Evolutionary conservation across 2,329 filamentous ascomycete genomes (phyloP).

Genomic region (Phaeoacremonium minimum): DNA sequence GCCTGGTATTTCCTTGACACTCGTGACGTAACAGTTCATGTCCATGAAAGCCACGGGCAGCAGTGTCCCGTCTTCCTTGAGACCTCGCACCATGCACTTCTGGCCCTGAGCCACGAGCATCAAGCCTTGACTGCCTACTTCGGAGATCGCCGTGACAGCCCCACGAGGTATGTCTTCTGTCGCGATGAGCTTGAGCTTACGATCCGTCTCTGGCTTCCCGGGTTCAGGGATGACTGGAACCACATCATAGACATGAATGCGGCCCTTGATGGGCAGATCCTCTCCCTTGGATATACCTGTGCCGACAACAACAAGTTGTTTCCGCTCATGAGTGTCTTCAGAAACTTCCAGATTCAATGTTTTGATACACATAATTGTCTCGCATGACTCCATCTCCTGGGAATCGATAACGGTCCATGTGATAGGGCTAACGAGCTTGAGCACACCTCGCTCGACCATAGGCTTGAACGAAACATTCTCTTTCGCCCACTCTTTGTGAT

Average conservation of each 20-base stretch:
- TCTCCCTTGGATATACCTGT: slow-evolving; percentile 86
- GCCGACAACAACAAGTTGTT: slow-evolving; percentile 77
- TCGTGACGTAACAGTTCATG: slow-evolving; percentile 88
- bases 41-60: slow-evolving; percentile 96
- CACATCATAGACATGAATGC: slow-evolving; percentile 87
- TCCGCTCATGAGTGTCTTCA: slow-evolving; percentile 83
- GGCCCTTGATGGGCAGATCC: slow-evolving; percentile 79
- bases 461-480: slow-evolving; percentile 66
- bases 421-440: slow-evolving; percentile 75
- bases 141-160: slow-evolving; percentile 80
- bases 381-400: slow-evolving; percentile 66
- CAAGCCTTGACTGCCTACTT: slow-evolving; percentile 81
- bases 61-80: slow-evolving; percentile 91
- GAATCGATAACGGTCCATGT: slow-evolving; percentile 78
- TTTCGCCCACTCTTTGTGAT: slow-evolving; percentile 74
- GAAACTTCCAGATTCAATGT: slow-evolving; percentile 84
- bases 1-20: slow-evolving; percentile 76
- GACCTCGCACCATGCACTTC: slow-evolving; percentile 92
- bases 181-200: slow-evolving; percentile 78
- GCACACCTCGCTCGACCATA: slow-evolving; percentile 61
- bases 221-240: slow-evolving; percentile 89
- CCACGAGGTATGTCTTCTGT: slow-evolving; percentile 90
- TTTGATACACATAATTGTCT: slow-evolving; percentile 77
- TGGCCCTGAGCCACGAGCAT: slow-evolving; percentile 90
- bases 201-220: slow-evolving; percentile 77